Conservation (phyloP, 192 early-diverging fungal genomes). For the Allomyces javanicus region DNA sequence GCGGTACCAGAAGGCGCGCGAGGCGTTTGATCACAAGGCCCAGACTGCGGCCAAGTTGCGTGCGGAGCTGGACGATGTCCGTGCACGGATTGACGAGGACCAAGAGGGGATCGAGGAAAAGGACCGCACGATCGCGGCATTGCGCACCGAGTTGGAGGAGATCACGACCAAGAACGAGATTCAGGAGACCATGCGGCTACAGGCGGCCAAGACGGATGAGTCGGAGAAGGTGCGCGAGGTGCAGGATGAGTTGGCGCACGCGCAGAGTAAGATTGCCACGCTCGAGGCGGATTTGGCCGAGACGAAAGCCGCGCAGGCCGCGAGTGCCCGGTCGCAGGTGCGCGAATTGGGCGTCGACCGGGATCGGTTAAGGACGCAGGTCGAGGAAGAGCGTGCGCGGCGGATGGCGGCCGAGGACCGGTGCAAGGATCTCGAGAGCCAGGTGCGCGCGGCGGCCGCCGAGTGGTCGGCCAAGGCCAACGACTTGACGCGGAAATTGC, state of each 20-base stretch:
- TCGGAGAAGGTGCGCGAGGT: background rate
- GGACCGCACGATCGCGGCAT: conserved; percentile 22
- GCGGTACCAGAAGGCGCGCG: background rate
- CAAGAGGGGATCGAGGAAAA: conserved; percentile 13
- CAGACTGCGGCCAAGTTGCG: background rate
- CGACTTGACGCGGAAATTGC: no score
- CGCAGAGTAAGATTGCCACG: conserved; percentile 7
- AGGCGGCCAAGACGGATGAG: background rate
- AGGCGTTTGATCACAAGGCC: background rate
- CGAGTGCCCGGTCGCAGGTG: background rate
- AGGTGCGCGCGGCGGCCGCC: background rate
- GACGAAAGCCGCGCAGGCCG: background rate
- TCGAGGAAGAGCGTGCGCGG: background rate
- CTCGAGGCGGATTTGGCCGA: conserved; percentile 6
- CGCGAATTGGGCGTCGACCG: background rate
- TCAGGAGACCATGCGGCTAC: conserved; percentile 4
- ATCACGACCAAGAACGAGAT: conserved; percentile 21
- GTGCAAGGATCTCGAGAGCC: background rate
- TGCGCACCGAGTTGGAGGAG: conserved; percentile 23
- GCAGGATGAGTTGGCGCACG: background rate
- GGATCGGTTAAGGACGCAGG: background rate
- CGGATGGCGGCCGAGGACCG: background rate
- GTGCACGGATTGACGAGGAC: conserved; percentile 17
- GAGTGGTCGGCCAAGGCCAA: background rate
- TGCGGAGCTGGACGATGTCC: conserved; percentile 1